A percentile compares a stretch with the other conserved stretches of the same genome.
Evolutionary conservation across 2,329 filamentous ascomycete genomes (phyloP).

Genomic region (Aspergillus luchuensis): DNA sequence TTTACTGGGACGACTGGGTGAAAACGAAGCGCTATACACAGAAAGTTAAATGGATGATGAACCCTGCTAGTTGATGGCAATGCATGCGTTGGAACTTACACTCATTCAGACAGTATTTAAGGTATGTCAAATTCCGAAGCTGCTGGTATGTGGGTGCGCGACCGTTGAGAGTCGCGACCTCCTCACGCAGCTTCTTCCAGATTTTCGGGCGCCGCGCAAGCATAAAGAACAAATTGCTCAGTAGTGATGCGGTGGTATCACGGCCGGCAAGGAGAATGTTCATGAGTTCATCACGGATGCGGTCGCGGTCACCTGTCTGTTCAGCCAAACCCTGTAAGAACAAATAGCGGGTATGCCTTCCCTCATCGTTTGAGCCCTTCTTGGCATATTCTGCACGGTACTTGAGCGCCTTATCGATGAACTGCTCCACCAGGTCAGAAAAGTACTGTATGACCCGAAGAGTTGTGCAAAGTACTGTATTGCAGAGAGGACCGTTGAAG

Average conservation of each 20-base stretch:
- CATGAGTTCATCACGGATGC: constrained; percentile 49
- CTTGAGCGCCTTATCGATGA: constrained; percentile 46
- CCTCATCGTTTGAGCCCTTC: constrained; percentile 9
- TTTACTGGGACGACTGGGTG: constrained; percentile 49
- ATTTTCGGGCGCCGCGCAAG: constrained; percentile 44
- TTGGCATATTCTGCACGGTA: constrained; percentile 20
- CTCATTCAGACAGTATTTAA: constrained; percentile 29
- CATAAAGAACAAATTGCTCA: constrained; percentile 49
- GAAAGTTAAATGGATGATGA: too few species aligned
- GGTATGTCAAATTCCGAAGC: constrained; percentile 28
- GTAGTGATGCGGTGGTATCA: constrained; percentile 52
- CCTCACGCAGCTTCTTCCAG: constrained; percentile 39
- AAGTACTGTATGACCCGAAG: too few species aligned
- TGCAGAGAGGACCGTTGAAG: too few species aligned
- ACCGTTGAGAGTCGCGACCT: constrained; percentile 27
- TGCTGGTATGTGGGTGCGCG: constrained; percentile 25
- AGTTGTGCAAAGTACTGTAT: too few species aligned
- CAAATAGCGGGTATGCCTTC: constrained; percentile 39
- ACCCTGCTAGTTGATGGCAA: too few species aligned
- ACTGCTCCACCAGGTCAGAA: constrained; percentile 21
- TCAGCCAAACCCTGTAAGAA: constrained; percentile 51
- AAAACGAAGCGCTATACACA: constrained; percentile 39
- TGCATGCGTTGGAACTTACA: constrained; percentile 14
- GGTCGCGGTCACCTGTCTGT: constrained; percentile 45
- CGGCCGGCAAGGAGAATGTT: constrained; percentile 54